Evolutionary conservation across 257 asterid genomes (phyloP).

Genomic region (Sherardia arvensis): DNA sequence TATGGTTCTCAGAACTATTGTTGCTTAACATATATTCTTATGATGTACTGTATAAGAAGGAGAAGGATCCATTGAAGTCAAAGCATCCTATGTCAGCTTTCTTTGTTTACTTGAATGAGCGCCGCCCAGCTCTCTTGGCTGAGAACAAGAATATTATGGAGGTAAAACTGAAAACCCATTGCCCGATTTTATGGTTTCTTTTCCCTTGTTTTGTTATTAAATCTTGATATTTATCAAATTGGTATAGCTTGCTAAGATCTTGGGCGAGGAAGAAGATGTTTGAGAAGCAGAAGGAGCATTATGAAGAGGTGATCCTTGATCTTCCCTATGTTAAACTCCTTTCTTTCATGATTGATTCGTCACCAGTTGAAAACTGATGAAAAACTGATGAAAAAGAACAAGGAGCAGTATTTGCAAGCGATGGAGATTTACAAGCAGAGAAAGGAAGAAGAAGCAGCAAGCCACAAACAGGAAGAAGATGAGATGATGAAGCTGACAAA

Average conservation of each 20-base stretch:
- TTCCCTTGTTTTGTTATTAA: too few relatives aligned
- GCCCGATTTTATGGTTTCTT: too few relatives aligned
- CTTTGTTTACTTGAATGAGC: too few relatives aligned
- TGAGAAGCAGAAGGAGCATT: too few relatives aligned
- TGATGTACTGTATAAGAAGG: too few relatives aligned
- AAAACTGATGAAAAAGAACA: constrained; percentile 43
- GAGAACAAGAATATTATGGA: constrained; percentile 56
- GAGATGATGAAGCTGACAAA: too few relatives aligned
- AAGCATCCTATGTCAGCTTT: too few relatives aligned
- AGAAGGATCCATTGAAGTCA: too few relatives aligned
- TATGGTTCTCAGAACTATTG: background rate
- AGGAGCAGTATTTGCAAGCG: constrained; percentile 52
- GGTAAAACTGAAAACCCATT: constrained; percentile 27
- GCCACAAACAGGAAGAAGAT: constrained; percentile 51
- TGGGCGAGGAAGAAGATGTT: too few relatives aligned
- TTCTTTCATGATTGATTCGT: background rate
- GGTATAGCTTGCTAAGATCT: too few relatives aligned
- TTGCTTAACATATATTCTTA: too few relatives aligned
- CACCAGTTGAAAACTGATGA: background rate
- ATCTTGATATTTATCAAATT: too few relatives aligned
- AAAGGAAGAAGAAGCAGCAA: constrained; percentile 61
- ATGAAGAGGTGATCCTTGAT: constrained; percentile 28
- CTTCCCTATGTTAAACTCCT: background rate
- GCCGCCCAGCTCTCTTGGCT: constrained; percentile 47
- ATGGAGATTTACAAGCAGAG: constrained; percentile 68